Base-by-base conservation (phyloP, 108 stramenopile species). In the Cyclotella atomus region DNA sequence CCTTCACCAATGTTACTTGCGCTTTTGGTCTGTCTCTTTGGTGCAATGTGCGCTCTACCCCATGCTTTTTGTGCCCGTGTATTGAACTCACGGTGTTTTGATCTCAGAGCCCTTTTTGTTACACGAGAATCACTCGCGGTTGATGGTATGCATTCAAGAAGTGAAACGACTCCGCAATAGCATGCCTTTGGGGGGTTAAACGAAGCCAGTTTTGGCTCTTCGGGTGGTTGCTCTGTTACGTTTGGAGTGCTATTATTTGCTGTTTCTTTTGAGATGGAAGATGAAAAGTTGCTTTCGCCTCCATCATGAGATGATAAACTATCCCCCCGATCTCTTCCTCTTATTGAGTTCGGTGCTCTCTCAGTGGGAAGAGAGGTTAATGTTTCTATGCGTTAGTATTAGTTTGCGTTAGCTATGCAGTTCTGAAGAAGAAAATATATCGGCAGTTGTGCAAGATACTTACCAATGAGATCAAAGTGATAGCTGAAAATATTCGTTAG, bases 401-500 rank as follows among this genome's bases (percentile, higher is more conserved):
- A 41, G 38, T 41, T 41, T 12, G 7, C 38, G 38, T 9, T 12
- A 9, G 38, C 7, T 12, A 12, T 9, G 38, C 12, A 41, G 38
- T 41, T 12, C 7, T 41, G 38, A 12, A 41, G 4, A 49, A 49
- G 47, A 49, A 4, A 19, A 49, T n/a, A n/a, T n/a, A n/a, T n/a
- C n/a, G n/a, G n/a, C 47, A 49, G 4, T 4, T 4, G n/a, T 17
- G 4, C 4, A 49, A n/a, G 4, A 19, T 49, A 4, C 47, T 49
- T 49, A 49, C 47, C 56, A 32, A 87, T 83, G 35, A 94, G 68
- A 79, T 94, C 90, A 68, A 91, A 91, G 72, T 94, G 93, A 60
- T 94, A 94, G 43, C 85, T 79, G 55, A 1, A 47, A 2, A 53
- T 28, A 16, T n/a, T 20, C 16, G 33, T 16, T 5, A 50, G 27